Evolutionary conservation across 495 filamentous ascomycete genomes (phyloP).

Genomic region (Daldinia vernicosa): DNA sequence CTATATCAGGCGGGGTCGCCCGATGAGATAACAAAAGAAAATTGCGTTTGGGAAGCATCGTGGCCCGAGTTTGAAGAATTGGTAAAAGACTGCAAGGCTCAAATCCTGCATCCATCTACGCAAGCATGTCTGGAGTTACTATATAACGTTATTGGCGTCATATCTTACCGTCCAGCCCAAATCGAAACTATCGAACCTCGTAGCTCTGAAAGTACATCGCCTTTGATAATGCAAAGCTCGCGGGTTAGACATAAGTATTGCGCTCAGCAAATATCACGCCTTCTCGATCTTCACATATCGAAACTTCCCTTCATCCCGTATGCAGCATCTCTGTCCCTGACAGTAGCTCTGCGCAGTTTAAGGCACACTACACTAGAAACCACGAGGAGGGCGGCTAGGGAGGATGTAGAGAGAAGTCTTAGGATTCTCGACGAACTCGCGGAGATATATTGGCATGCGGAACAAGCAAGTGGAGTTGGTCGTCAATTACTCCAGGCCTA

Average conservation of each 20-base stretch:
- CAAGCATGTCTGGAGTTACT: conserved; percentile 25
- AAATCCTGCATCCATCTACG: conserved; percentile 9
- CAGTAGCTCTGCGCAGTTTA: conserved; percentile 67
- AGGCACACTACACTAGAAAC: conserved; percentile 62
- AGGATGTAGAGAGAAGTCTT: conserved; percentile 61
- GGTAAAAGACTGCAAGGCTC: conserved; percentile 38
- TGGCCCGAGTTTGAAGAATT: conserved; percentile 68
- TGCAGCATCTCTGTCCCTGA: conserved; percentile 64
- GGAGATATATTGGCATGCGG: conserved; percentile 64
- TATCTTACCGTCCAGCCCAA: conserved; percentile 30
- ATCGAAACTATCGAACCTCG: background rate
- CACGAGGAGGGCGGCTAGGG: conserved; percentile 61
- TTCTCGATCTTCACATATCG: conserved; percentile 10
- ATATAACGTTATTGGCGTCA: conserved; percentile 20
- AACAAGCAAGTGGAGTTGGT: conserved; percentile 63
- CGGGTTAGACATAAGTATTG: conserved; percentile 25
- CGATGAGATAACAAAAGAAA: conserved; percentile 45
- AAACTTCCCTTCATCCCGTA: conserved; percentile 66
- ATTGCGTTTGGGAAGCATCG: conserved; percentile 58
- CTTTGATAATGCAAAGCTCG: background rate
- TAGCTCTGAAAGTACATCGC: background rate
- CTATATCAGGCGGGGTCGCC: conserved; percentile 60
- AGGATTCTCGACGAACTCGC: conserved; percentile 57
- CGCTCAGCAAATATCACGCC: conserved; percentile 16
- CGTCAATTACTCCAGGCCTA: conserved; percentile 13